These are phyloP conservation scores for Tolypocladium amazonense DNA, from an alignment of 2,329 filamentous ascomycete species.

Conservation along the genomic window DNA sequence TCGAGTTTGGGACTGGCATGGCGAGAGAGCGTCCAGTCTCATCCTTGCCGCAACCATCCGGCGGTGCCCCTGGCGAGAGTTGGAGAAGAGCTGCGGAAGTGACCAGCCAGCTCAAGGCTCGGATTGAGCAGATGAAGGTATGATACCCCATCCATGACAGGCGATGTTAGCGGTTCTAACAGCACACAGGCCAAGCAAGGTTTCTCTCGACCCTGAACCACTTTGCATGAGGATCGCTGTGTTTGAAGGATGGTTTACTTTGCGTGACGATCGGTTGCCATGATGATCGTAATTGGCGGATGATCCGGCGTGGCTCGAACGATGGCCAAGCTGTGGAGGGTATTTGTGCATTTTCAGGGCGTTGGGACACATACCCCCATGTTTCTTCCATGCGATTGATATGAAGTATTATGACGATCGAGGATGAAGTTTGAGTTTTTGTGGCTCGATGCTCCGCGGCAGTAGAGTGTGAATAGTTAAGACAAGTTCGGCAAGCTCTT, in stretches of 20 bases:
- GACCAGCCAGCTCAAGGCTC: constrained; percentile 90
- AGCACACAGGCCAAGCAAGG: constrained; percentile 15
- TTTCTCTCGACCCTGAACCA: constrained; percentile 16
- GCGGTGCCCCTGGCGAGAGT: constrained; percentile 51
- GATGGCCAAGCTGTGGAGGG: not conserved
- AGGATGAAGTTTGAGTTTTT: not conserved
- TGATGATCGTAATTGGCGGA: constrained; percentile 1
- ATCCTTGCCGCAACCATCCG: constrained; percentile 22
- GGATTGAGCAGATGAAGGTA: constrained; percentile 98
- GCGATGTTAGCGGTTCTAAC: not conserved
- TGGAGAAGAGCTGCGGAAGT: constrained; percentile 97
- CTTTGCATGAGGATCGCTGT: not conserved
- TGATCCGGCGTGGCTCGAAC: not conserved
- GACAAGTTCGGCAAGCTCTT: not conserved
- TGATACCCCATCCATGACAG: constrained; percentile 6
- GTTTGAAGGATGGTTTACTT: not conserved
- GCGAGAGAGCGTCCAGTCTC: constrained; percentile 22
- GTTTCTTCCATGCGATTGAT: constrained; percentile 8
- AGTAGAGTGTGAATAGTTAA: not conserved
- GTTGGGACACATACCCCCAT: constrained; percentile 23
- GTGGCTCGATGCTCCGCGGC: not conserved
- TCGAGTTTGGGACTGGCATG: constrained; percentile 16
- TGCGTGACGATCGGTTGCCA: not conserved
- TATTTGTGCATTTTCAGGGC: constrained; percentile 20
- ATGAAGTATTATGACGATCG: constrained; percentile 3